Percentiles rank a stretch among this genome's conserved stretches.
phyloP scores from a whole-genome alignment of 768 basidiomycete species.

The Calocera viscosa region DNA sequence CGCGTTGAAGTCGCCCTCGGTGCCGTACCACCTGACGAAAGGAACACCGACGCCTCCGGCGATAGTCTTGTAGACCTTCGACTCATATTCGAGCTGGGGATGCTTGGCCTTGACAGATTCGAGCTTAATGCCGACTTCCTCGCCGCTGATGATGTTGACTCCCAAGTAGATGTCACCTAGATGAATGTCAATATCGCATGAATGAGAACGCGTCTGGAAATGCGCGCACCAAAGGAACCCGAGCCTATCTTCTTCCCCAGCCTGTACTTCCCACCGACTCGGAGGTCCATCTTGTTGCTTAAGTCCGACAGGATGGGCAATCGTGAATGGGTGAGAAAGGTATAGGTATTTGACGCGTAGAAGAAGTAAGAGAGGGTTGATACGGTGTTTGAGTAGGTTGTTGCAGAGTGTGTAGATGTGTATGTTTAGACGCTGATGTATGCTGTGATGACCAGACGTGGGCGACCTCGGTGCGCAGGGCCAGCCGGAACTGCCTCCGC shows the following conservation, averaged over 20 bases:
- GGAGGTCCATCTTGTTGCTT: conserved; percentile 62
- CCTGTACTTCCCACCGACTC: conserved; percentile 90
- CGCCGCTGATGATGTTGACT: conserved; percentile 98
- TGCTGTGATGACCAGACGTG: neutral
- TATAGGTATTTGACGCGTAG: neutral
- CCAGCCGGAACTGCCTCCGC: too few species aligned
- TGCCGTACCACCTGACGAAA: conserved; percentile 71
- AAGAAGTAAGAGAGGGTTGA: conserved; percentile 9
- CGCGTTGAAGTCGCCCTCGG: conserved; percentile 95
- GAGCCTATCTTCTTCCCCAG: conserved; percentile 99
- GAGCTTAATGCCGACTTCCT: conserved; percentile 99
- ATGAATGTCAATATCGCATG: neutral
- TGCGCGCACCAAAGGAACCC: conserved; percentile 79
- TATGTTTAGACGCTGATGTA: neutral
- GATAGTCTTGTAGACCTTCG: conserved; percentile 69
- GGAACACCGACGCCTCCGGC: conserved; percentile 99
- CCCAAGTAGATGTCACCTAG: conserved; percentile 97
- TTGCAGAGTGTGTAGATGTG: neutral
- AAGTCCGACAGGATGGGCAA: conserved; percentile 51
- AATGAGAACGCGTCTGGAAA: neutral
- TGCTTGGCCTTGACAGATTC: conserved; percentile 99
- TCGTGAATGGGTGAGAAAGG: conserved; percentile 6
- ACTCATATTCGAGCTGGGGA: conserved; percentile 98
- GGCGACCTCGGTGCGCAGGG: too few species aligned
- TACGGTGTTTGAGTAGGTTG: neutral